phyloP scores from a whole-genome alignment of 208 protist species.

The Leptomonas seymouri region DNA sequence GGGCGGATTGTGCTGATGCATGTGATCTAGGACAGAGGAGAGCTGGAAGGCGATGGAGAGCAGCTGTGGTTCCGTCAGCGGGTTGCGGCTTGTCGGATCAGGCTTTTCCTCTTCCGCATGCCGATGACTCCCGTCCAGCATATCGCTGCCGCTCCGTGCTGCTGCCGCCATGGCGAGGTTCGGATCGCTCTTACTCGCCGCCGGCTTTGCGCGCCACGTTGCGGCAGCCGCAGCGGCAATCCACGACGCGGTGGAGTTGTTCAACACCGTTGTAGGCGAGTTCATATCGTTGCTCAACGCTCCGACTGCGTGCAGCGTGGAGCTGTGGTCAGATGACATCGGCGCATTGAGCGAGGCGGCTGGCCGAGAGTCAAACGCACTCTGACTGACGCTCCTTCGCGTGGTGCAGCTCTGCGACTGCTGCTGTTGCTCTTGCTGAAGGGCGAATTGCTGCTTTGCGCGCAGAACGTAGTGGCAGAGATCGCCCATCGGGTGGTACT shows the following conservation, averaged over 20 bases:
- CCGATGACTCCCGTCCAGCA: no score
- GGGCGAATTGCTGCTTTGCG: slow-evolving; percentile 30
- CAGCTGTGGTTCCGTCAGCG: slow-evolving; percentile 72
- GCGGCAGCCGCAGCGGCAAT: slow-evolving; percentile 15
- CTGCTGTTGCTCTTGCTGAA: slow-evolving; percentile 15
- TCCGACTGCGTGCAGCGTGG: background rate
- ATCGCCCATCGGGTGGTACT: slow-evolving; percentile 84
- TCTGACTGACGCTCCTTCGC: background rate
- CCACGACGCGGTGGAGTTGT: slow-evolving; percentile 13
- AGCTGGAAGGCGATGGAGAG: slow-evolving; percentile 85
- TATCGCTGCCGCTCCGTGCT: background rate
- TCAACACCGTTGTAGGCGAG: slow-evolving; percentile 6
- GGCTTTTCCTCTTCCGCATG: background rate
- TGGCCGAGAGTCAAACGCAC: background rate
- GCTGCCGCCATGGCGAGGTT: background rate
- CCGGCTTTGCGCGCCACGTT: slow-evolving; percentile 18
- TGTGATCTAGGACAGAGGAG: slow-evolving; percentile 62
- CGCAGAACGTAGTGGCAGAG: slow-evolving; percentile 70
- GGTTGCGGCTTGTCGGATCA: slow-evolving; percentile 37
- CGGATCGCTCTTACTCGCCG: background rate
- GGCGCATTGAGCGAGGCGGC: slow-evolving; percentile 2
- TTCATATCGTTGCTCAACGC: background rate
- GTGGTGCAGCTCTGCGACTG: background rate
- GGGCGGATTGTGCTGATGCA: slow-evolving; percentile 89
- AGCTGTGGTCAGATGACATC: slow-evolving; percentile 11